Base-by-base conservation (phyloP, 441 rosid species). In the Populus hybrid region DNA sequence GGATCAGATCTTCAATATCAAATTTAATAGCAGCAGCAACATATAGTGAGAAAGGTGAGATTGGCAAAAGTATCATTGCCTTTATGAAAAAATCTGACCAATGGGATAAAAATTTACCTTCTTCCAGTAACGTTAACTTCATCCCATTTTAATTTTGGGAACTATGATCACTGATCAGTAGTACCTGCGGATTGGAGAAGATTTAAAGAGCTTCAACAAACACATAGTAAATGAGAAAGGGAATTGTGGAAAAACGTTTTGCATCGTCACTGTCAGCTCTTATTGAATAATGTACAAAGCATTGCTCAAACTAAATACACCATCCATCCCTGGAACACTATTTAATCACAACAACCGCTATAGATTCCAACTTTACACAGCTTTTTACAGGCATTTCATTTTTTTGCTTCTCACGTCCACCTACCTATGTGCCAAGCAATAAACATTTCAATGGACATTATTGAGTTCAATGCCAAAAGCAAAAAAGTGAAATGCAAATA, bases 401-500 rank as follows among this genome's bases (percentile, higher is more conserved):
- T 61, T 83, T 82, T 80, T 40, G 67, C 11, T 40, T 76, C 24
- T 36, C 69, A 29, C 3, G 26, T 36, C 24, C 73, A 38, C 76
- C 56, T 64, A 71, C 38, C 26, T 72, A 65, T 8, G 4, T 35
- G 50, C 79, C 11, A 29, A 74, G 42, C 3, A 61, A 73, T 79
- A 2, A 31, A 79, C 73, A 78, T 80, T 29, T 76, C 23, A 45
- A 38, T 77, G 2, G 74, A 79, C 70, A 40, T 61, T 61, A 21
- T 26, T 11, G 6, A 20, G 72, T 28, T 7, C 59, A 31, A 42
- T 20, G 45, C 14, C 42, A 16, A 26, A 78, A 77, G 80, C 75
- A 71, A 80, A 83, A 82, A 36, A 78, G 59, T 45, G 81, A 85
- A 77, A 84, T 75, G 84, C 79, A 18, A 38, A 16, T 11, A 6